These are phyloP conservation scores for Debaryomycetaceae sp. DNA, from an alignment of 1,139 yeast genomes.

Conservation along the genomic window DNA sequence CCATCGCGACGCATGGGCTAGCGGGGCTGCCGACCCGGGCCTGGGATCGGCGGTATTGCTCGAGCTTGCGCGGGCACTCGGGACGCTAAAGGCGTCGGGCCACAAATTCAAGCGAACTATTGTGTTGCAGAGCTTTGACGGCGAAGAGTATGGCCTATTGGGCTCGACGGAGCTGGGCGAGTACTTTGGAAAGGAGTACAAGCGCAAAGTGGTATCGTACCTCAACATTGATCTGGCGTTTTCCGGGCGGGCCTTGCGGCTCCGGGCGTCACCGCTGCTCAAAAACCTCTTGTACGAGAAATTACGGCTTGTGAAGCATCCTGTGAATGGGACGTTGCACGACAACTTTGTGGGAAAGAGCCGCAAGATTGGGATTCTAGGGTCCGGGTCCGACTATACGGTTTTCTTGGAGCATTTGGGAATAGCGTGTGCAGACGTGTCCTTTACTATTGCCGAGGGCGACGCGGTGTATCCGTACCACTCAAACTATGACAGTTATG, in stretches of 20 bases:
- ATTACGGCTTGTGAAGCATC: slow-evolving; percentile 33
- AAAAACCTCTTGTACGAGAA: slow-evolving; percentile 21
- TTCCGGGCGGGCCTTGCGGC: slow-evolving; percentile 20
- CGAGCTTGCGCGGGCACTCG: slow-evolving; percentile 36
- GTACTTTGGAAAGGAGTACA: slow-evolving; percentile 22
- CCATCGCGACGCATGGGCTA: slow-evolving; percentile 47
- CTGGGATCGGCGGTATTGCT: slow-evolving; percentile 33
- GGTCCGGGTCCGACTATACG: slow-evolving; percentile 39
- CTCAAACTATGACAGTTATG: slow-evolving; percentile 47
- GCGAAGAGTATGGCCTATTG: slow-evolving; percentile 37
- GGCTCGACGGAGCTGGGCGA: slow-evolving; percentile 41
- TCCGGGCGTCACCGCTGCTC: slow-evolving; percentile 31
- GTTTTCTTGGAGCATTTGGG: slow-evolving; percentile 39
- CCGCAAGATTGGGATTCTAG: slow-evolving; percentile 23
- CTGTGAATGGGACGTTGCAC: slow-evolving; percentile 37
- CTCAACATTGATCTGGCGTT: slow-evolving; percentile 33
- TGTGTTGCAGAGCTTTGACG: slow-evolving; percentile 32
- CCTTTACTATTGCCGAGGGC: slow-evolving; percentile 20
- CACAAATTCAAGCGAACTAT: slow-evolving; percentile 31
- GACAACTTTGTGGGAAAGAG: slow-evolving; percentile 45
- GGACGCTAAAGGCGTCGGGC: slow-evolving; percentile 33
- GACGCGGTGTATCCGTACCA: slow-evolving; percentile 46
- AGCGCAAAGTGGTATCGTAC: slow-evolving; percentile 32
- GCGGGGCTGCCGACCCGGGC: slow-evolving; percentile 42
- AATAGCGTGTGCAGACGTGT: slow-evolving; percentile 31